Evolutionary conservation across 192 early-diverging fungal species (phyloP), one percentile per base, ranked within the genome.

Genomic region (Rhizophagus sp.): DNA sequence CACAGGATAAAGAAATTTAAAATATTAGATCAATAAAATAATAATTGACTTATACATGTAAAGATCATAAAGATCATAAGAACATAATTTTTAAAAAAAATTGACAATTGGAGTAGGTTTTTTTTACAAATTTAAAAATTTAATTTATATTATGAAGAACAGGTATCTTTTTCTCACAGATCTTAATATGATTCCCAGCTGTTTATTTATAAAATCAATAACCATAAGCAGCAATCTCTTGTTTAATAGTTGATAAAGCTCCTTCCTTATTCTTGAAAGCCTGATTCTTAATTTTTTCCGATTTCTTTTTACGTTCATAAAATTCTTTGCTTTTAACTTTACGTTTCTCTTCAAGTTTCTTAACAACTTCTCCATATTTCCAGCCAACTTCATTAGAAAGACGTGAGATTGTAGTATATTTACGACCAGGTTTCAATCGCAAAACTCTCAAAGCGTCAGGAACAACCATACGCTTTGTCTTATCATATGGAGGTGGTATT

Each of bases 331-430:
- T 86, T 88, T 95, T 94, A 87, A 93, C 94, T 95, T 98, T 99
- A 87, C 98, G 94, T 95, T 99, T 98, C 89, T 96, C 96, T 90
- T 99, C 98, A 78, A 99, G 92, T 85, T 93, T 91, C 87, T 91
- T 92, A 84, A 99, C 95, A 80, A 99, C 94, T 83, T 96, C 97
- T 87, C 97, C 89, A 95, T 99, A 98, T 90, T 98, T 99, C 98
- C 98, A 99, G 82, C 98, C 97, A 84, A 99, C 94, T 91, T 99
- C 98, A 84, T 90, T 84, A 66, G 95, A 93, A 87, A 99, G 72
- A 33, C 72, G 72, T 19, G 72, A 27, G 13, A 74, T 27, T 30
- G 93, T 94, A 87, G 95, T 94, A 95, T 91, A 99, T 93, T 99
- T 98, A 91, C 98, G 95, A 79, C 96, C 96, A 80, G 97, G 97